Evolutionary conservation across 2,329 filamentous ascomycete species (phyloP), one percentile per base, ranked within the genome.

Genomic region (Cercospora sp.): DNA sequence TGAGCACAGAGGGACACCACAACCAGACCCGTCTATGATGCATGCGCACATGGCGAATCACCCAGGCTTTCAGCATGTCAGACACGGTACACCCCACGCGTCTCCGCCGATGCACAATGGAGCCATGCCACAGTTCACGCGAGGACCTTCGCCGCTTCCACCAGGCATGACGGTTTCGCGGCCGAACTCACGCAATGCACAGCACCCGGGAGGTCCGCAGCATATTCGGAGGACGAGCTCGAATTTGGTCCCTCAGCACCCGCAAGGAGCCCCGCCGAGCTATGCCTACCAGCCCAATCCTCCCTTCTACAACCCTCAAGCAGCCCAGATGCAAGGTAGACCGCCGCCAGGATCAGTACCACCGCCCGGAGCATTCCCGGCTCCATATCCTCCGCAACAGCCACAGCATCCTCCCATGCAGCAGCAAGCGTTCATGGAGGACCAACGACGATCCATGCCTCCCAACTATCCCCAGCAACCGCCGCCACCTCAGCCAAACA

Each of bases 61-160:
- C 74, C 82, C 86, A 39, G 83, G 83, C n/a, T 96, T 93, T 77
- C 87, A 92, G 72, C 92, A 94, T 75, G 90, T 96, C 72, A 87
- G 92, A 77, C 91, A 95, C 74, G 87, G 90, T 65, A 93, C 92
- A 20, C 91, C 93, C 10, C 96, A 93, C 26, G 91, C 90, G 33
- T 97, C 94, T 26, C 94, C 94, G 67, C 94, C 94, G 3, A 92
- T 97, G 72, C 87, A 87, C 62, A 96, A 93, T 76, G 90, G 90
- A 20, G 72, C 67, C 70, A 86, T 90, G 71, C 86, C 87, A 26
- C 93, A 90, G 74, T 87, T 88, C 70, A 86, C 87, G 67, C 88
- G 93, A 70, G 89, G 91, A 65, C 90, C 91, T 69, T 96, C 94
- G 6, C 94, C 94, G 16, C 91, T 96, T 76, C 91, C 92, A 4